phyloP scores from a whole-genome alignment of 2,329 filamentous ascomycete species.

The Colletotrichum destructivum region DNA sequence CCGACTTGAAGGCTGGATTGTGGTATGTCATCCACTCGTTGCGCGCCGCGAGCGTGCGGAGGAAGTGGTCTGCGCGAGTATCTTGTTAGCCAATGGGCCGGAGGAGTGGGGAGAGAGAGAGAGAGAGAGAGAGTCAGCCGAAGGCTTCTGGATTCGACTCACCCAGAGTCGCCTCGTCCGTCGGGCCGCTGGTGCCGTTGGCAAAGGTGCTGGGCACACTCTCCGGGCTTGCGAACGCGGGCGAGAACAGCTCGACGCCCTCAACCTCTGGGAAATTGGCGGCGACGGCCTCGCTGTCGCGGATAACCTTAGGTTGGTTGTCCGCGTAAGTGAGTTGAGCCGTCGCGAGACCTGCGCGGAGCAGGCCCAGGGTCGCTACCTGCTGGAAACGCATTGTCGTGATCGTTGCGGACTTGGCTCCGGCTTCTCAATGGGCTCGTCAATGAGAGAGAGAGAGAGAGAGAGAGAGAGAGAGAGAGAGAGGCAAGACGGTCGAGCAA shows the following conservation, averaged over 20 bases:
- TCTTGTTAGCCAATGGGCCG: background rate
- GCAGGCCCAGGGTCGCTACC: constrained; percentile 32
- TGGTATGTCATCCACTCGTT: constrained; percentile 48
- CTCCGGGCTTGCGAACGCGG: constrained; percentile 45
- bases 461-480: background rate
- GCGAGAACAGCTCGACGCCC: constrained; percentile 46
- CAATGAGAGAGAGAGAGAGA: no score
- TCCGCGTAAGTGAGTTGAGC: constrained; percentile 46
- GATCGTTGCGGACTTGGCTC: constrained; percentile 11
- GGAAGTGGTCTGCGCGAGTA: constrained; percentile 42
- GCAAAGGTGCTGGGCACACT: constrained; percentile 46
- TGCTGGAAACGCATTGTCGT: constrained; percentile 23
- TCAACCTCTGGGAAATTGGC: constrained; percentile 37
- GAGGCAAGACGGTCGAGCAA: background rate
- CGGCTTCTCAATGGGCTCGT: background rate
- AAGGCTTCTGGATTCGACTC: background rate
- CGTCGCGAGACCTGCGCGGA: constrained; percentile 42
- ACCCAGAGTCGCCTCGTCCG: constrained; percentile 43
- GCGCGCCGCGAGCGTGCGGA: constrained; percentile 44
- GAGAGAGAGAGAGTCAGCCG: no score
- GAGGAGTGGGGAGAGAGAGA: fast-evolving
- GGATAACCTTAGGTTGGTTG: constrained; percentile 46
- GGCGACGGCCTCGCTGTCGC: constrained; percentile 45
- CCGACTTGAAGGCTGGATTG: constrained; percentile 42
- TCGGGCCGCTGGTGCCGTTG: constrained; percentile 50